Evolutionary conservation across 225 moss, liverwort and hornwort genomes (phyloP).

Genomic region (Physcomitrium patens): DNA sequence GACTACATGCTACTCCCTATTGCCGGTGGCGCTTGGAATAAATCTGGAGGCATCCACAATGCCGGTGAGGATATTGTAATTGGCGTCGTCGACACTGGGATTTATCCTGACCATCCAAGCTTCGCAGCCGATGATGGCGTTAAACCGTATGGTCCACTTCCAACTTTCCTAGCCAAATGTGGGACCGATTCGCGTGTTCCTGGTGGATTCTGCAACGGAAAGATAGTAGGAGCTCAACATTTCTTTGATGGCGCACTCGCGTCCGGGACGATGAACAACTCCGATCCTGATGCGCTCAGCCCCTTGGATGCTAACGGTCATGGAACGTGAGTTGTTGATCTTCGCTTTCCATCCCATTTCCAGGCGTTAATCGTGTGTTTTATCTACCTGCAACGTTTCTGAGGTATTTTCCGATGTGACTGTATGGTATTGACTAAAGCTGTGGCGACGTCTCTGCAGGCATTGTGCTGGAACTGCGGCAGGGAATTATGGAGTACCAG

Average conservation of each 20-base stretch:
- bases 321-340: slow-evolving; percentile 49
- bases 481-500: slow-evolving; percentile 66
- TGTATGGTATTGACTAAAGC: too few relatives aligned
- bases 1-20: slow-evolving; percentile 46
- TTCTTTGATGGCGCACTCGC: slow-evolving; percentile 36
- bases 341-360: too few relatives aligned
- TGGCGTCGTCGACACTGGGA: slow-evolving; percentile 54
- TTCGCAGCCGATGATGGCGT: slow-evolving; percentile 42
- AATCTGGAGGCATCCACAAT: slow-evolving; percentile 36
- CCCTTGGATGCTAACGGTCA: slow-evolving; percentile 57
- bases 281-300: slow-evolving; percentile 43
- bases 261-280: slow-evolving; percentile 14
- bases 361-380: neutral
- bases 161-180: slow-evolving; percentile 36
- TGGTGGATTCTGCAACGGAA: slow-evolving; percentile 54
- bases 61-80: slow-evolving; percentile 56
- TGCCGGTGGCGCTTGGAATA: slow-evolving; percentile 43
- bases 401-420: too few relatives aligned
- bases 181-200: slow-evolving; percentile 31
- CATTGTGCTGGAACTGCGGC: slow-evolving; percentile 68
- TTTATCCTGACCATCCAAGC: slow-evolving; percentile 62
- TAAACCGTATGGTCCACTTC: slow-evolving; percentile 30
- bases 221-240: slow-evolving; percentile 43
- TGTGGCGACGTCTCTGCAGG: slow-evolving; percentile 27
- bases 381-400: neutral